Evolutionary conservation across 2,329 filamentous ascomycete genomes (phyloP).

Genomic region (Fusarium pseudoanthophilum): DNA sequence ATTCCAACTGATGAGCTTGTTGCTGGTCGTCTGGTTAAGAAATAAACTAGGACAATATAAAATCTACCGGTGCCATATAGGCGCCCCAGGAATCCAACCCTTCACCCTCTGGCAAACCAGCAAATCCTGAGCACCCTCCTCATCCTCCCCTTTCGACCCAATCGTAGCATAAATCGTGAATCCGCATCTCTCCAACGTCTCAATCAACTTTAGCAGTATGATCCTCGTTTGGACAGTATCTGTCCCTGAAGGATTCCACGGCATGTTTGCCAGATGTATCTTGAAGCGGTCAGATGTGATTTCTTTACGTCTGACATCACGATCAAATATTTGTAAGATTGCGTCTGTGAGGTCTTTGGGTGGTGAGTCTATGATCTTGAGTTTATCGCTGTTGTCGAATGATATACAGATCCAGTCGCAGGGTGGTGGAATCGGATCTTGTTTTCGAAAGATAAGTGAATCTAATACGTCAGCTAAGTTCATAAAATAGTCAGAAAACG

Average conservation of each 20-base stretch:
- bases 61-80: conserved; percentile 14
- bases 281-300: neutral
- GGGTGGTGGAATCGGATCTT: conserved; percentile 6
- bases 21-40: accelerated
- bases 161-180: conserved; percentile 22
- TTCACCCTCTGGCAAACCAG: conserved; percentile 22
- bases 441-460: conserved; percentile 23
- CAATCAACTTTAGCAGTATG: neutral
- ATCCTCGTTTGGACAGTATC: conserved; percentile 2
- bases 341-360: conserved; percentile 18
- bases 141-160: neutral
- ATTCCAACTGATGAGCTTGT: accelerated
- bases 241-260: conserved; percentile 5
- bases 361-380: conserved; percentile 16
- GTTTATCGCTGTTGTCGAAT: conserved; percentile 21
- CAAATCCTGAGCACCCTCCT: conserved; percentile 6
- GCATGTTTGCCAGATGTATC: neutral
- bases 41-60: accelerated
- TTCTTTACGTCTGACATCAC: neutral
- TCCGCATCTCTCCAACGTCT: neutral
- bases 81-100: conserved; percentile 26
- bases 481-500: accelerated
- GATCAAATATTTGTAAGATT: neutral
- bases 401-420: conserved; percentile 30
- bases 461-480: neutral